Percentiles rank a stretch among this genome's conserved stretches.
These are phyloP conservation scores for Psilocybe azurescens DNA, from an alignment of 768 basidiomycete species.

Conservation along the genomic window DNA sequence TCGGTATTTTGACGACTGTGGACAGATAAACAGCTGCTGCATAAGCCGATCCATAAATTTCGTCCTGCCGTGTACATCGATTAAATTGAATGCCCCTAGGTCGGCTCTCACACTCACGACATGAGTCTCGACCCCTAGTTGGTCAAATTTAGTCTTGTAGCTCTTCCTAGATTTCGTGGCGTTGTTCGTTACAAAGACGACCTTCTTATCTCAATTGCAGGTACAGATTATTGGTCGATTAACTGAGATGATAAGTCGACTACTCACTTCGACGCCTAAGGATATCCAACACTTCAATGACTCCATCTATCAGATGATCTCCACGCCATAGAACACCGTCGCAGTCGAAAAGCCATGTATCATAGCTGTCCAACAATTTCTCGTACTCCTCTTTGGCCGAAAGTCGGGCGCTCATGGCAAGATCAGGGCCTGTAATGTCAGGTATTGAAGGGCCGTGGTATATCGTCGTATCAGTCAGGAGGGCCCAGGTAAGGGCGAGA, in stretches of 20 bases:
- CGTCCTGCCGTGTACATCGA: conserved; percentile 63
- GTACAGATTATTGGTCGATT: conserved; percentile 14
- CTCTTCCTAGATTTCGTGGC: conserved; percentile 89
- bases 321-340: conserved; percentile 96
- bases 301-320: conserved; percentile 79
- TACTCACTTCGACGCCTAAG: conserved; percentile 75
- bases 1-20: conserved; percentile 86
- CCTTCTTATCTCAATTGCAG: conserved; percentile 65
- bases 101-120: conserved; percentile 60
- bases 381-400: conserved; percentile 51
- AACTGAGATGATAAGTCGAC: neutral
- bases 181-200: conserved; percentile 97
- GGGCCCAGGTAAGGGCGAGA: neutral
- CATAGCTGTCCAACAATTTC: conserved; percentile 65
- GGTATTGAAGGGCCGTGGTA: conserved; percentile 6
- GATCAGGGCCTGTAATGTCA: neutral
- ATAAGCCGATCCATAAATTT: conserved; percentile 96
- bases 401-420: conserved; percentile 42
- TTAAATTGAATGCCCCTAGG: neutral
- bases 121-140: conserved; percentile 82
- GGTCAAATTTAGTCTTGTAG: conserved; percentile 93
- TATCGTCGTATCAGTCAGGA: neutral
- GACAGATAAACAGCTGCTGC: conserved; percentile 76
- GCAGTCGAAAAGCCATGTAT: conserved; percentile 97
- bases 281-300: conserved; percentile 71